Percentiles rank a stretch among this genome's conserved stretches.
Conservation (phyloP, 106 monocot species). For the Agapanthus africanus region DNA sequence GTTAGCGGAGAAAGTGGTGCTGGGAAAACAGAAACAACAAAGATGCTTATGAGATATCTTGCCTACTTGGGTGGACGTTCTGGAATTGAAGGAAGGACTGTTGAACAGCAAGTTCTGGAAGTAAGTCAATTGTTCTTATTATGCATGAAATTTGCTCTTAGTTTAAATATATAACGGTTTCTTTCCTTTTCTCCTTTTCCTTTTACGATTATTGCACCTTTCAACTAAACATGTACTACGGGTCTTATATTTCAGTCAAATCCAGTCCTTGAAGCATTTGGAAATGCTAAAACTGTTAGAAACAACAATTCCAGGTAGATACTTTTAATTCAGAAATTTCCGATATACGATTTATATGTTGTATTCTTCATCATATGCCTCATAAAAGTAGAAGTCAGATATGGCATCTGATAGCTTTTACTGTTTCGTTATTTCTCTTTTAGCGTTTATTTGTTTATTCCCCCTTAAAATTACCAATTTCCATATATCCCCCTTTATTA, state of each 20-base stretch:
- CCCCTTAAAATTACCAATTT: too few species aligned
- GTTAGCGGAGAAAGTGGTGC: slow-evolving; percentile 98
- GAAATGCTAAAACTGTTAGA: slow-evolving; percentile 63
- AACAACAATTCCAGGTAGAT: slow-evolving; percentile 62
- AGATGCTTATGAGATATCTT: slow-evolving; percentile 89
- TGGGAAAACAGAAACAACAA: slow-evolving; percentile 90
- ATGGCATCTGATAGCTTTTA: background rate
- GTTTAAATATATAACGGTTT: too few species aligned
- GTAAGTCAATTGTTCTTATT: too few species aligned
- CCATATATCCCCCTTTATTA: too few species aligned
- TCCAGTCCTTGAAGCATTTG: slow-evolving; percentile 71
- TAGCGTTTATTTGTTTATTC: too few species aligned
- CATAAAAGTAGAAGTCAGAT: slow-evolving; percentile 10
- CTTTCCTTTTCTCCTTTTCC: too few species aligned
- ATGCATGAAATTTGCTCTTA: too few species aligned
- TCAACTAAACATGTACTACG: background rate
- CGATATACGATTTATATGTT: background rate
- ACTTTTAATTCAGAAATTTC: background rate
- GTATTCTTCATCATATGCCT: too few species aligned
- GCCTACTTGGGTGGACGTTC: slow-evolving; percentile 69
- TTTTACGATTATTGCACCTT: too few species aligned
- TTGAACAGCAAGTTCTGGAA: slow-evolving; percentile 69
- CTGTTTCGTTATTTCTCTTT: too few species aligned
- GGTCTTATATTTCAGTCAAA: slow-evolving; percentile 36
- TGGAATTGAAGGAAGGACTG: slow-evolving; percentile 67